These are phyloP conservation scores for Liriodendron chinense DNA, from an alignment of 164 flowering plant genomes.

Conservation along the genomic window DNA sequence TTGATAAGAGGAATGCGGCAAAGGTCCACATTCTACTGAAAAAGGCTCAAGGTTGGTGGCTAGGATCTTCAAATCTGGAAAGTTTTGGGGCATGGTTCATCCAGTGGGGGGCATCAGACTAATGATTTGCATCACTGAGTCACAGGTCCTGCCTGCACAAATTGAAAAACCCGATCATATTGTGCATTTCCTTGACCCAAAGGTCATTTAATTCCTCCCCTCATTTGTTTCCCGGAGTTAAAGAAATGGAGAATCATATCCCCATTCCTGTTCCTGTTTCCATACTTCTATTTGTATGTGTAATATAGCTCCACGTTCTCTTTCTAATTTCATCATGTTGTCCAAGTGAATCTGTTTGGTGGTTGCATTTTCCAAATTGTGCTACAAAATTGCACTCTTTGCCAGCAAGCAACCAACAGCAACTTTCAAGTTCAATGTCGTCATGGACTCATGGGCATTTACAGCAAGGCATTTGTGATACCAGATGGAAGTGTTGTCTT, in stretches of 20 bases:
- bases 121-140: neutral
- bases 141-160: neutral
- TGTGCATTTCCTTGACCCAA: neutral
- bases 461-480: slow-evolving; percentile 18
- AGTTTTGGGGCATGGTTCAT: no score
- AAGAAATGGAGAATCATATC: neutral
- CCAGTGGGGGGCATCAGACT: no score
- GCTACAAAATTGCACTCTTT: slow-evolving; percentile 57
- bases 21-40: no score
- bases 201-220: neutral
- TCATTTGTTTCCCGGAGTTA: neutral
- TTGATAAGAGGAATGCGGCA: no score
- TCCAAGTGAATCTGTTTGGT: neutral
- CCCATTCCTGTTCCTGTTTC: neutral
- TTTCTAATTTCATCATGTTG: neutral
- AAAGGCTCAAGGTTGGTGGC: no score
- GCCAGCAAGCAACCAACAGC: slow-evolving; percentile 88
- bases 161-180: neutral
- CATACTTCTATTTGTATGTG: neutral
- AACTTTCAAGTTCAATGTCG: slow-evolving; percentile 2
- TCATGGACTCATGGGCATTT: slow-evolving; percentile 2
- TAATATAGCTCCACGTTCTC: neutral
- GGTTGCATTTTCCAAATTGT: slow-evolving; percentile 82
- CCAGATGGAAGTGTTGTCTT: slow-evolving; percentile 16
- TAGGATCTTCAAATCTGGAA: no score